phyloP scores from a whole-genome alignment of 2,329 filamentous ascomycete species.

The Amylocarpus encephaloides region DNA sequence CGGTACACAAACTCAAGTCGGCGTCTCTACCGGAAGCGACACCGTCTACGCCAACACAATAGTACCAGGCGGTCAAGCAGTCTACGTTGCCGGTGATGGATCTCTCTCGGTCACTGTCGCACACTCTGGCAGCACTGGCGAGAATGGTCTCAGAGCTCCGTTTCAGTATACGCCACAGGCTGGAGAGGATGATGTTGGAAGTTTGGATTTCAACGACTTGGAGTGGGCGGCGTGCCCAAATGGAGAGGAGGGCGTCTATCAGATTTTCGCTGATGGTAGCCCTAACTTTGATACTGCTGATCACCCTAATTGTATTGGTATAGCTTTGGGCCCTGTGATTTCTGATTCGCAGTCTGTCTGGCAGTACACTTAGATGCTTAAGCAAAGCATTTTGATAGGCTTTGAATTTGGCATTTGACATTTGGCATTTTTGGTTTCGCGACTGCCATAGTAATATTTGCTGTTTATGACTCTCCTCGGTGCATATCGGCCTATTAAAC shows the following conservation, averaged over 20 bases:
- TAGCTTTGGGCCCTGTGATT: conserved; percentile 2
- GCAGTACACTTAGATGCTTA: conserved; percentile 2
- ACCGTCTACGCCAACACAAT: neutral
- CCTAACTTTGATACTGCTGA: neutral
- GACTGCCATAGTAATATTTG: neutral
- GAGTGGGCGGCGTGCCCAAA: conserved; percentile 13
- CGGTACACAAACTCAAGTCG: conserved; percentile 10
- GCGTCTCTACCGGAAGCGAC: neutral
- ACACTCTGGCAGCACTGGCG: conserved; percentile 37
- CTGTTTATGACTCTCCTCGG: too few species aligned
- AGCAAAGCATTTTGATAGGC: neutral
- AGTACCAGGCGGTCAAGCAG: conserved; percentile 15
- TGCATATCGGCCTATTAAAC: too few species aligned
- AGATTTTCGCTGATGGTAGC: conserved; percentile 9
- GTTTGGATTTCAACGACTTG: conserved; percentile 8
- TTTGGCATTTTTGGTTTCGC: too few species aligned
- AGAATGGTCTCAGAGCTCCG: neutral
- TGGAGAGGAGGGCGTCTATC: conserved; percentile 5
- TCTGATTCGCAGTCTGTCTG: conserved; percentile 1
- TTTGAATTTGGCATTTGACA: neutral
- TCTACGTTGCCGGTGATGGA: conserved; percentile 31
- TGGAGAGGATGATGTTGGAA: neutral
- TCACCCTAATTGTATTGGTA: conserved; percentile 8
- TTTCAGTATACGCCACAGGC: conserved; percentile 12
- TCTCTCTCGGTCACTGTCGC: conserved; percentile 19